Base-by-base conservation (phyloP, 2,329 filamentous ascomycete species). In the Trichoderma sp. region DNA sequence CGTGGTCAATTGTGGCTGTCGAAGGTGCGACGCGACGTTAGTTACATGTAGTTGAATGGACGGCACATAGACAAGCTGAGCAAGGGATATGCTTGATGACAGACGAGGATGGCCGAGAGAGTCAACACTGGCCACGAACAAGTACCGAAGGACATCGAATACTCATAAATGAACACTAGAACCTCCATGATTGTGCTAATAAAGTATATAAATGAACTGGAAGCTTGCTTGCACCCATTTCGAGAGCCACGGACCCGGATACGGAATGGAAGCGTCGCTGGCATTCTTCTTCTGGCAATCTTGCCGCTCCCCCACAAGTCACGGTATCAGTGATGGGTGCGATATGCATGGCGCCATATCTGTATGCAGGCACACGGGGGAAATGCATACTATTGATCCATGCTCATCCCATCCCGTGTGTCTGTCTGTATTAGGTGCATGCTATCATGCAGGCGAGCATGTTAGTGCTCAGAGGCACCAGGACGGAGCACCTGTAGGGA, bases 291-390 rank as follows among this genome's bases (percentile, higher is more conserved):
- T 45, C 18, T 27, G 69, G 60, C 38, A 72, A 35, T 29, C 24
- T 24, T 45, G 38, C 60, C 69, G 12, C 60, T 45, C 45, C 60
- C 41, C 71, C 60, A 60, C 71, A 73, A 56, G 38, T 65, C 60
- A 65, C 41, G 41, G 27, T 64, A 63, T 50, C 68, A 64, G 16
- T 41, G 69, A 63, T 56, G 59, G 50, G 29, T 56, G 35, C 41
- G 29, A 73, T 53, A 65, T 73, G 71, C 71, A 56, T 64, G 71
- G 60, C 60, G 60, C 62, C 71, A 73, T 63, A 35, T 33, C 31
- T 35, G 60, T 63, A 63, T 73, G 71, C 71, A 64, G 71, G 71
- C 71, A 73, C 71, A 73, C 71, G 45, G 71, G 66, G 71, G n/a
- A 65, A 64, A 53, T 73, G 71, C 71, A 73, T 56, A 14, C 50